Conservation (phyloP, 208 protist genomes). For the Wallacemonas rigidus region DNA sequence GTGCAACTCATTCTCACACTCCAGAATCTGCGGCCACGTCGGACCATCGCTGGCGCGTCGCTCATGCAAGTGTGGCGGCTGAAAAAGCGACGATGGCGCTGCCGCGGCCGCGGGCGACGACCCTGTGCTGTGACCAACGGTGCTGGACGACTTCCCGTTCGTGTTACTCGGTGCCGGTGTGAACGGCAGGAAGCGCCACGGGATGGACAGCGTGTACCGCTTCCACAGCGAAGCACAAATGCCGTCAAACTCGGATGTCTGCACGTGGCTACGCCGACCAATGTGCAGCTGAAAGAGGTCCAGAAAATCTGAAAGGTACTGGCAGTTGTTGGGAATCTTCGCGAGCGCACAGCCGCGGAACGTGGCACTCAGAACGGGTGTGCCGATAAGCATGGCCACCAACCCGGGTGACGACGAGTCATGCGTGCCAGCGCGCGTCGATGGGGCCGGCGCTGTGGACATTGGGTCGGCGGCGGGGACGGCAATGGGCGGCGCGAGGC, state of each 20-base stretch:
- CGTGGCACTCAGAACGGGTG: constrained; percentile 44
- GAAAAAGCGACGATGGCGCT: not conserved
- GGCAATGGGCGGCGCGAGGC: constrained; percentile 46
- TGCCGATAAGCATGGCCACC: constrained; percentile 30
- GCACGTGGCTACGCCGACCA: constrained; percentile 63
- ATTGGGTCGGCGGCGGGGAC: not conserved
- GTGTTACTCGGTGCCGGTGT: not conserved
- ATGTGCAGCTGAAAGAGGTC: constrained; percentile 80
- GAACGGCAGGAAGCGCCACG: constrained; percentile 52
- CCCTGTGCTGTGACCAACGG: not conserved
- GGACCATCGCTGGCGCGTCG: constrained; percentile 5
- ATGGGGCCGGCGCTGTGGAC: not conserved
- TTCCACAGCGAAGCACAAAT: constrained; percentile 74
- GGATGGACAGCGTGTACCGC: constrained; percentile 48
- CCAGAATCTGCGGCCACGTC: constrained; percentile 57
- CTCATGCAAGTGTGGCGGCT: constrained; percentile 9
- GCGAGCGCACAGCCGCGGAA: constrained; percentile 54
- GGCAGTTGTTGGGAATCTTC: constrained; percentile 39
- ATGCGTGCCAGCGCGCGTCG: not conserved
- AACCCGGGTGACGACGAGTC: not conserved
- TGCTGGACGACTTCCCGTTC: not conserved
- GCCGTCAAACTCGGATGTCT: constrained; percentile 52
- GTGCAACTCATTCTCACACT: constrained; percentile 56
- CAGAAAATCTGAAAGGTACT: constrained; percentile 52
- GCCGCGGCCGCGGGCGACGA: not conserved